Evolutionary conservation across 768 basidiomycete species (phyloP).

Genomic region (Peribolospora baueri): DNA sequence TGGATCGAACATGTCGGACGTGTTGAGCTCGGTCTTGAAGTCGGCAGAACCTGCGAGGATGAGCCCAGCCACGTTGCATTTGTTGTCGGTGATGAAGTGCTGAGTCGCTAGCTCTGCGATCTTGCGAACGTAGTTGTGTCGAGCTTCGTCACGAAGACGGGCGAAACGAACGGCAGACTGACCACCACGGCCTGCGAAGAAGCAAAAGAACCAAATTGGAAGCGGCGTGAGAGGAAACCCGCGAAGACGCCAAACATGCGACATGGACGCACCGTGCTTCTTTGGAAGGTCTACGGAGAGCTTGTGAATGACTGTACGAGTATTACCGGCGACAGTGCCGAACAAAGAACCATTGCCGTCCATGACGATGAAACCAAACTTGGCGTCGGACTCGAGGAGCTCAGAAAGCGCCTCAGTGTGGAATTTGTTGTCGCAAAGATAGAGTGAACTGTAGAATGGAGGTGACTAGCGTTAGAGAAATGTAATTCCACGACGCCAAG

Average conservation of each 20-base stretch:
- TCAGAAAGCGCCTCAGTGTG: slow-evolving; percentile 94
- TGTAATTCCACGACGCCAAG: neutral
- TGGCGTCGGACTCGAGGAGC: slow-evolving; percentile 84
- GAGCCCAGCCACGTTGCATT: slow-evolving; percentile 88
- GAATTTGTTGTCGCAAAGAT: slow-evolving; percentile 98
- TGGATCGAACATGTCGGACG: slow-evolving; percentile 85
- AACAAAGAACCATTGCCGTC: slow-evolving; percentile 95
- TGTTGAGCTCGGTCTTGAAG: slow-evolving; percentile 92
- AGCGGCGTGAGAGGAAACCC: neutral
- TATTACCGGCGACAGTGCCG: slow-evolving; percentile 85
- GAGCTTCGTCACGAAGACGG: slow-evolving; percentile 93
- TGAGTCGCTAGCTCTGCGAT: slow-evolving; percentile 92
- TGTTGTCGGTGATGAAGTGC: slow-evolving; percentile 92
- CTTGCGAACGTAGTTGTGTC: slow-evolving; percentile 98
- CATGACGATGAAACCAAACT: slow-evolving; percentile 99
- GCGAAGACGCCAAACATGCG: neutral
- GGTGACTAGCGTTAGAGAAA: neutral
- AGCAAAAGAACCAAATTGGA: neutral
- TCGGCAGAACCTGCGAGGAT: slow-evolving; percentile 93
- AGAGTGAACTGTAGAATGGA: slow-evolving; percentile 44
- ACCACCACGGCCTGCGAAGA: slow-evolving; percentile 52
- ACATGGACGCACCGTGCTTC: slow-evolving; percentile 40
- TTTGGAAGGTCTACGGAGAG: slow-evolving; percentile 97
- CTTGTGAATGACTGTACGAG: slow-evolving; percentile 89
- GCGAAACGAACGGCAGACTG: slow-evolving; percentile 99